phyloP scores from a whole-genome alignment of 106 monocot genomes.

The Dioscorea zingiberensis region DNA sequence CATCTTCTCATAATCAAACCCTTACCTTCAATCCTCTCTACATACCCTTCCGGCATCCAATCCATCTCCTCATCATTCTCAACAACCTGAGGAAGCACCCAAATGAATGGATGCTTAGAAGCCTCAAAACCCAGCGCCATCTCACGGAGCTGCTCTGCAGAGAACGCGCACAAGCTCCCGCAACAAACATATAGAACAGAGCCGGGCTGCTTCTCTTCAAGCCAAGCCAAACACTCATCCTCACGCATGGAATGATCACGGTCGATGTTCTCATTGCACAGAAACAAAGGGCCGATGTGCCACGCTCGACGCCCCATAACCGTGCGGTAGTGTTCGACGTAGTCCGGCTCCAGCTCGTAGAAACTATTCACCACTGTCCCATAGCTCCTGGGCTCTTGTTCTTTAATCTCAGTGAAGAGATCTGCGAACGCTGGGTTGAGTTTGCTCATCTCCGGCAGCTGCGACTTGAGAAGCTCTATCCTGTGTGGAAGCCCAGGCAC shows the following conservation, averaged over 20 bases:
- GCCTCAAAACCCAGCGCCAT: background rate
- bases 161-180: background rate
- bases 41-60: background rate
- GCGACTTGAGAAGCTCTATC: background rate
- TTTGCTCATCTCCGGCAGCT: background rate
- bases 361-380: background rate
- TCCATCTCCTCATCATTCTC: background rate
- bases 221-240: background rate
- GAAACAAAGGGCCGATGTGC: background rate
- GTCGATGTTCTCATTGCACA: background rate
- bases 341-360: constrained; percentile 4
- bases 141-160: background rate
- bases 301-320: background rate
- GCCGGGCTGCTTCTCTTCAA: constrained; percentile 1
- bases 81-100: background rate
- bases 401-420: no score
- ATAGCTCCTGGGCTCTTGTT: background rate
- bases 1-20: background rate
- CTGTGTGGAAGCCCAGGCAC: background rate
- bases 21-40: background rate
- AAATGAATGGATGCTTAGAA: background rate
- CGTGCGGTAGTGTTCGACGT: background rate
- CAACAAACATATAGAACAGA: constrained; percentile 11
- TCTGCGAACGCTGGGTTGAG: background rate
- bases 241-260: no score